Evolutionary conservation across 2,329 filamentous ascomycete species (phyloP).

Genomic region (Neonectria sp.): DNA sequence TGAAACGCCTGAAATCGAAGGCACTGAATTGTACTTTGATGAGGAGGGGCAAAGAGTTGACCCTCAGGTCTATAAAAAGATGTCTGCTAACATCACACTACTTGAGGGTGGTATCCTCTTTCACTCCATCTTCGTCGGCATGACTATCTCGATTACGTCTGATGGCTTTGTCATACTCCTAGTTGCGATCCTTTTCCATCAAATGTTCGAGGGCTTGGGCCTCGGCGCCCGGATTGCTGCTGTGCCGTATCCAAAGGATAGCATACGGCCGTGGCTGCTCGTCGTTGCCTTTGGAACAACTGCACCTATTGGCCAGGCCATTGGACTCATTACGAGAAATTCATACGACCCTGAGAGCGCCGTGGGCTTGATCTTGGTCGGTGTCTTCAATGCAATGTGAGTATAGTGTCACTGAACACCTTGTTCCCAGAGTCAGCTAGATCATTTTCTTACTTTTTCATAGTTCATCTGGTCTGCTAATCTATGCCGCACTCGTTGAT

Average conservation of each 20-base stretch:
- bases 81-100: constrained; percentile 80
- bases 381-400: constrained; percentile 76
- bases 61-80: constrained; percentile 68
- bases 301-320: constrained; percentile 75
- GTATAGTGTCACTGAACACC: constrained; percentile 33
- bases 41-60: constrained; percentile 62
- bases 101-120: constrained; percentile 85
- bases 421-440: fast-evolving
- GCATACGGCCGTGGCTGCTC: constrained; percentile 72
- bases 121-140: constrained; percentile 83
- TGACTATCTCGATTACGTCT: constrained; percentile 79
- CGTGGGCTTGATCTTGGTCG: constrained; percentile 75
- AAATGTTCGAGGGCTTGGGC: constrained; percentile 78
- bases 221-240: constrained; percentile 80
- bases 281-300: constrained; percentile 76
- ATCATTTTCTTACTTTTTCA: constrained; percentile 9
- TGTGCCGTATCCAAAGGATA: constrained; percentile 71
- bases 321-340: constrained; percentile 70
- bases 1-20: constrained; percentile 49
- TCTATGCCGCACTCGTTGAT: constrained; percentile 76
- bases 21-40: constrained; percentile 55
- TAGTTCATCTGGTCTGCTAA: constrained; percentile 72
- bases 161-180: constrained; percentile 78
- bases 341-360: constrained; percentile 75
- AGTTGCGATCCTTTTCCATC: constrained; percentile 80